Percentiles rank a stretch among this genome's conserved stretches.
These are phyloP conservation scores for Lepidium sativum DNA, from an alignment of 345 rosid species.

Conservation along the genomic window DNA sequence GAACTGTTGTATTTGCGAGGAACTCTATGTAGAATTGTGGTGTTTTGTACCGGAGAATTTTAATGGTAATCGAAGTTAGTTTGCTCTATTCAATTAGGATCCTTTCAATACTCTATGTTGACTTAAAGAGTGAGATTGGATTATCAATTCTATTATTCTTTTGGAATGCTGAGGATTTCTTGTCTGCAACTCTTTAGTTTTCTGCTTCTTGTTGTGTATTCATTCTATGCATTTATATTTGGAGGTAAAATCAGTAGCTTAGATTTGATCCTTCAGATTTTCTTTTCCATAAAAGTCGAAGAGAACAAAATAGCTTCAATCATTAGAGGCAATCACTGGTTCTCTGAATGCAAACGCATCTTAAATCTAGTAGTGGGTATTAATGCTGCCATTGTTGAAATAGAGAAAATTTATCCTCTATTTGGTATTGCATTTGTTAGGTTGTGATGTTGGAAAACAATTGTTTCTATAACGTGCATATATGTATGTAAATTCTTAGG, in stretches of 20 bases:
- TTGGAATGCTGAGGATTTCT: not conserved
- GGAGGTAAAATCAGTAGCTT: slow-evolving; percentile 22
- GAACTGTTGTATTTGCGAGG: not conserved
- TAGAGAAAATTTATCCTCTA: not conserved
- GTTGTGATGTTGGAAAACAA: not conserved
- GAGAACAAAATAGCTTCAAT: not conserved
- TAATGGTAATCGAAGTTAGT: slow-evolving; percentile 1
- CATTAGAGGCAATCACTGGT: not conserved
- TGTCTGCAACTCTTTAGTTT: not conserved
- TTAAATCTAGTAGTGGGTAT: not conserved
- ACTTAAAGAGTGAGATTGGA: slow-evolving; percentile 8
- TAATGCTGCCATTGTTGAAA: not conserved
- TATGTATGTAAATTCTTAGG: not conserved
- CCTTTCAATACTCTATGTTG: not conserved
- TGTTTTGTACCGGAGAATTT: not conserved
- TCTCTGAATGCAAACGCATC: not conserved
- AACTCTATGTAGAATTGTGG: not conserved
- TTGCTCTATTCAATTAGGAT: slow-evolving; percentile 6
- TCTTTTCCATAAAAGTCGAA: not conserved
- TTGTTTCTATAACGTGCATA: not conserved
- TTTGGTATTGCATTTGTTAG: not conserved
- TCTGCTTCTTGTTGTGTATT: not conserved
- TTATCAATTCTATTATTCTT: not conserved
- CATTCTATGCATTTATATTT: slow-evolving; percentile 27
- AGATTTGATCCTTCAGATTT: slow-evolving; percentile 28